These are phyloP conservation scores for Hansenula anomala DNA, from an alignment of 1,139 yeast genomes.

Conservation along the genomic window DNA sequence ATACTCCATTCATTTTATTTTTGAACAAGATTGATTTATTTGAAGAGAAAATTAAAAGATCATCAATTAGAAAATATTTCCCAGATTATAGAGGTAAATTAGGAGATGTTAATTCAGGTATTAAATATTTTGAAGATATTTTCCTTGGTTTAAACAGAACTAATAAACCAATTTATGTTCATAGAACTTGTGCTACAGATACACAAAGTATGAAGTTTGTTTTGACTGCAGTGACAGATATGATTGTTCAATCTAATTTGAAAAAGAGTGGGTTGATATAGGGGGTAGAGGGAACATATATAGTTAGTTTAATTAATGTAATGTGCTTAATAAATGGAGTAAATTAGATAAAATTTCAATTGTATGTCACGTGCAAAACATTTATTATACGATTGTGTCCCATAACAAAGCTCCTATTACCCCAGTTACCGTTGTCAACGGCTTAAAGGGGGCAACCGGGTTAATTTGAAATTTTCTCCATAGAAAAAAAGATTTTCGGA, in stretches of 20 bases:
- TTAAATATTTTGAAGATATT: slow-evolving; percentile 60
- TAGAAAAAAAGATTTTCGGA: too few relatives aligned
- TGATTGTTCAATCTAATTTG: slow-evolving; percentile 79
- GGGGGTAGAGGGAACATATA: background rate
- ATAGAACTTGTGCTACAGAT: slow-evolving; percentile 95
- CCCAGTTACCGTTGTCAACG: too few relatives aligned
- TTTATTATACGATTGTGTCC: too few relatives aligned
- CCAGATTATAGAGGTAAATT: slow-evolving; percentile 67
- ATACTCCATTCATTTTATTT: slow-evolving; percentile 86
- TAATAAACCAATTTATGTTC: slow-evolving; percentile 78
- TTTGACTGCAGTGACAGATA: slow-evolving; percentile 86
- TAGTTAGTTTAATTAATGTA: too few relatives aligned
- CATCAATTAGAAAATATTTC: slow-evolving; percentile 64
- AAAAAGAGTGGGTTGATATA: slow-evolving; percentile 78
- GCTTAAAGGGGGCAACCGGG: too few relatives aligned
- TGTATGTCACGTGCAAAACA: too few relatives aligned
- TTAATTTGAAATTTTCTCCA: too few relatives aligned
- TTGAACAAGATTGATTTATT: slow-evolving; percentile 85
- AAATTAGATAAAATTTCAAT: too few relatives aligned
- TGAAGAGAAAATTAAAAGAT: slow-evolving; percentile 57
- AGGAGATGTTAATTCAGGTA: slow-evolving; percentile 60
- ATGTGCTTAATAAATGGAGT: too few relatives aligned
- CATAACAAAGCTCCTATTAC: too few relatives aligned
- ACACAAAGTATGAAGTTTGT: slow-evolving; percentile 84
- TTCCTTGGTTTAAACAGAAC: slow-evolving; percentile 60